Percentiles rank a stretch among this genome's conserved stretches.
phyloP scores from a whole-genome alignment of 805 yeast genomes.

The Grigorovia jiainica region DNA sequence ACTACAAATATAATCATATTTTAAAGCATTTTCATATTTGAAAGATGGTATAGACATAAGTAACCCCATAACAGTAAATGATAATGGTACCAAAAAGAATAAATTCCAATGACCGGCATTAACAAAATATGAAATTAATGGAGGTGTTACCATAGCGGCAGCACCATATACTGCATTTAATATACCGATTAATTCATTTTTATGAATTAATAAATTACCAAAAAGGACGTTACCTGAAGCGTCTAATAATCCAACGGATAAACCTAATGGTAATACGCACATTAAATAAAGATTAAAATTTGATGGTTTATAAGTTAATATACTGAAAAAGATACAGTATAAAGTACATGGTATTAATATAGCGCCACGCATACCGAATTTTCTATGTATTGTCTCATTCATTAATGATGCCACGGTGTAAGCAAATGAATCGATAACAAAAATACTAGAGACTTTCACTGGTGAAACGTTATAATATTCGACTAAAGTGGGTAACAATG shows the following conservation, averaged over 20 bases:
- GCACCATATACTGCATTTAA: slow-evolving; percentile 64
- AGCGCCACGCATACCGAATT: slow-evolving; percentile 25
- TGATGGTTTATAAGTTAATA: slow-evolving; percentile 18
- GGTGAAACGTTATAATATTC: slow-evolving; percentile 19
- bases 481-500: slow-evolving; percentile 26
- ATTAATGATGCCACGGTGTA: slow-evolving; percentile 24
- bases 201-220: slow-evolving; percentile 32
- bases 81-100: slow-evolving; percentile 27
- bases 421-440: slow-evolving; percentile 24
- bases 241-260: slow-evolving; percentile 27
- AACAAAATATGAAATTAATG: slow-evolving; percentile 41
- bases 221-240: slow-evolving; percentile 27
- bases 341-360: slow-evolving; percentile 14
- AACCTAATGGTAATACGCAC: slow-evolving; percentile 27
- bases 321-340: slow-evolving; percentile 12
- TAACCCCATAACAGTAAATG: slow-evolving; percentile 30
- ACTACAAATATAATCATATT: slow-evolving; percentile 25
- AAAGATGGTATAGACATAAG: slow-evolving; percentile 35
- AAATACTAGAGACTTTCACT: slow-evolving; percentile 23
- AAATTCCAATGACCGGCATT: slow-evolving; percentile 23
- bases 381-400: slow-evolving; percentile 21
- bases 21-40: slow-evolving; percentile 33
- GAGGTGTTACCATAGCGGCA: slow-evolving; percentile 65
- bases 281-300: slow-evolving; percentile 15
- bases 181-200: slow-evolving; percentile 49